A percentile compares a stretch with the other conserved stretches of the same genome.
These are phyloP conservation scores for Aspergillus affinis DNA, from an alignment of 495 filamentous ascomycete genomes.

Conservation along the genomic window DNA sequence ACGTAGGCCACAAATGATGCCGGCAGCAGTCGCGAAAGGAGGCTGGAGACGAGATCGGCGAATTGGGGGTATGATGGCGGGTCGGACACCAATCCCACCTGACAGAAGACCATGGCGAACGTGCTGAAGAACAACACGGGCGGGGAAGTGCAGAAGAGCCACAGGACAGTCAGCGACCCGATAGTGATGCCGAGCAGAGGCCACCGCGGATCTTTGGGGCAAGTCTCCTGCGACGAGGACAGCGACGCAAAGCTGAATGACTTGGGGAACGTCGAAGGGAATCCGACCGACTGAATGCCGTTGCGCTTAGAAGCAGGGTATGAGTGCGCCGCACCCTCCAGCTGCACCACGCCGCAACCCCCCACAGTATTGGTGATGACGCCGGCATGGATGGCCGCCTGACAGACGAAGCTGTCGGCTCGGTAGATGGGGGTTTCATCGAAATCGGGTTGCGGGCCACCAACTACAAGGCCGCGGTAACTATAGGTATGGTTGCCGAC, in stretches of 20 bases:
- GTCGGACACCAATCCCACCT: slow-evolving; percentile 78
- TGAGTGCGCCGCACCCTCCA: slow-evolving; percentile 65
- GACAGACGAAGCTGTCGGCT: slow-evolving; percentile 81
- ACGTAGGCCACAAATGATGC: slow-evolving; percentile 74
- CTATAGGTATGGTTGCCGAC: slow-evolving; percentile 72
- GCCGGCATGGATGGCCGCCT: slow-evolving; percentile 77
- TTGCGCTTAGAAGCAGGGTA: slow-evolving; percentile 59
- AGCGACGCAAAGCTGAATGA: slow-evolving; percentile 64
- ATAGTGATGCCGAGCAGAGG: slow-evolving; percentile 70
- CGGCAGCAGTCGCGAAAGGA: slow-evolving; percentile 73
- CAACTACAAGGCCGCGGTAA: slow-evolving; percentile 72
- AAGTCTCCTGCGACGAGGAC: slow-evolving; percentile 38
- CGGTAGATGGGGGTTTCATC: slow-evolving; percentile 58
- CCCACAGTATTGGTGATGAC: slow-evolving; percentile 65
- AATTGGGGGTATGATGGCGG: slow-evolving; percentile 59
- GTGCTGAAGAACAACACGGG: slow-evolving; percentile 68
- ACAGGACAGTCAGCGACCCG: slow-evolving; percentile 62
- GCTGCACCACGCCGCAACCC: slow-evolving; percentile 71
- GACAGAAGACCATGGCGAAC: slow-evolving; percentile 72
- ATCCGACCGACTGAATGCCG: slow-evolving; percentile 65
- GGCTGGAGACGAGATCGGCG: slow-evolving; percentile 61
- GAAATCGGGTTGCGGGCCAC: slow-evolving; percentile 57
- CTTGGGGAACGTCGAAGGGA: slow-evolving; percentile 76
- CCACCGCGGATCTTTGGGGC: slow-evolving; percentile 66
- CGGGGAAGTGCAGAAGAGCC: slow-evolving; percentile 67